These are phyloP conservation scores for Yamadazyma ubonensis DNA, from an alignment of 805 yeast genomes.

Conservation along the genomic window DNA sequence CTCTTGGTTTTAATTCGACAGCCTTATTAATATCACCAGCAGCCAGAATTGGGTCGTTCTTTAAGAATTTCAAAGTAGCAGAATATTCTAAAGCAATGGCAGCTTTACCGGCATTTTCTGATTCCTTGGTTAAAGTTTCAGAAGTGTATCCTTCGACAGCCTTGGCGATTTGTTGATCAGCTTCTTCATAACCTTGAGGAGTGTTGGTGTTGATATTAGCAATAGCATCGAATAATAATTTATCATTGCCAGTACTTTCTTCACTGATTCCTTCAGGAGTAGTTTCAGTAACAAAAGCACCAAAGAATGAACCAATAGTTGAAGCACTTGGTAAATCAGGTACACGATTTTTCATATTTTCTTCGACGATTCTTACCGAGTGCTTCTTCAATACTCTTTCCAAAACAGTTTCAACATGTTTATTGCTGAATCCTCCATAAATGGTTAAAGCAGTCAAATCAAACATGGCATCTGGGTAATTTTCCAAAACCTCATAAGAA, in stretches of 20 bases:
- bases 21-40: conserved; percentile 63
- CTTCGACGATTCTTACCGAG: conserved; percentile 70
- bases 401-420: conserved; percentile 72
- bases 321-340: conserved; percentile 77
- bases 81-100: conserved; percentile 78
- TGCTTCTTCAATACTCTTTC: conserved; percentile 84
- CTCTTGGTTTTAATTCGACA: conserved; percentile 66
- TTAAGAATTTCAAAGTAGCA: conserved; percentile 82
- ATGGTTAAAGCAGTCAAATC: conserved; percentile 89
- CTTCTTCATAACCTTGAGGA: conserved; percentile 59
- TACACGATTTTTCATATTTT: conserved; percentile 49
- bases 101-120: conserved; percentile 43
- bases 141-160: conserved; percentile 51
- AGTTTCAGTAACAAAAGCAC: conserved; percentile 69
- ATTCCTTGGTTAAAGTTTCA: conserved; percentile 29
- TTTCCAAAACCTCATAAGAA: conserved; percentile 80
- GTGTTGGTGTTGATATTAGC: conserved; percentile 51
- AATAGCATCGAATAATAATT: conserved; percentile 64
- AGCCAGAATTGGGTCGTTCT: conserved; percentile 67
- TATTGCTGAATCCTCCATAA: conserved; percentile 78
- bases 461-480: conserved; percentile 80
- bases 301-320: conserved; percentile 80
- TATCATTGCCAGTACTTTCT: conserved; percentile 60
- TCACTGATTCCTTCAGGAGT: conserved; percentile 49
- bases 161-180: conserved; percentile 57